A percentile compares a stretch with the other conserved stretches of the same genome.
phyloP scores from a whole-genome alignment of 495 filamentous ascomycete species.

The Penicillium tannophilum region DNA sequence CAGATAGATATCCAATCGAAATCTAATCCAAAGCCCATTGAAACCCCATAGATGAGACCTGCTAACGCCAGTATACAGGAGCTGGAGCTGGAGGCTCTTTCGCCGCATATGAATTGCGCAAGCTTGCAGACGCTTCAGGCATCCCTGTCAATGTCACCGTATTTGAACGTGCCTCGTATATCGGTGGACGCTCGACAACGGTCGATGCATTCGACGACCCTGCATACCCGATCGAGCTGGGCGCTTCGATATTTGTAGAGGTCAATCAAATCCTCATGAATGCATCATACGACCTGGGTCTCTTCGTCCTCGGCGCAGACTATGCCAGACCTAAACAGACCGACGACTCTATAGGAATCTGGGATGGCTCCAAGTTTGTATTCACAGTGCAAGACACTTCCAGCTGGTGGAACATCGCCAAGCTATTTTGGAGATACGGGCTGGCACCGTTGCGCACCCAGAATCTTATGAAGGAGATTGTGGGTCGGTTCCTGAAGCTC shows the following conservation, averaged over 20 bases:
- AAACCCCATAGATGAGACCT: background rate
- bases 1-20: background rate
- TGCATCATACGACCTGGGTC: slow-evolving; percentile 71
- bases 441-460: slow-evolving; percentile 72
- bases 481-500: slow-evolving; percentile 75
- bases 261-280: slow-evolving; percentile 81
- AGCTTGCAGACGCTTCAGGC: slow-evolving; percentile 60
- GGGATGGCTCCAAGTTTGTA: slow-evolving; percentile 79
- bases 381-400: slow-evolving; percentile 60
- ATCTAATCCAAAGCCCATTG: background rate
- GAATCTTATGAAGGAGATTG: slow-evolving; percentile 68
- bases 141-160: slow-evolving; percentile 76
- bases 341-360: slow-evolving; percentile 67
- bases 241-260: slow-evolving; percentile 89
- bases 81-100: slow-evolving; percentile 90
- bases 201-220: slow-evolving; percentile 77
- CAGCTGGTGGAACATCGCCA: slow-evolving; percentile 78
- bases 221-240: slow-evolving; percentile 75
- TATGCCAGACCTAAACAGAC: slow-evolving; percentile 39
- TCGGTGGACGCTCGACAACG: slow-evolving; percentile 90
- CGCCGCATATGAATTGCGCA: slow-evolving; percentile 76
- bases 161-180: slow-evolving; percentile 76
- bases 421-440: slow-evolving; percentile 86
- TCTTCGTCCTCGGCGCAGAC: slow-evolving; percentile 48
- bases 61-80: slow-evolving; percentile 51